Conservation (phyloP, 2,329 filamentous ascomycete species). For the Cercospora sesami region DNA sequence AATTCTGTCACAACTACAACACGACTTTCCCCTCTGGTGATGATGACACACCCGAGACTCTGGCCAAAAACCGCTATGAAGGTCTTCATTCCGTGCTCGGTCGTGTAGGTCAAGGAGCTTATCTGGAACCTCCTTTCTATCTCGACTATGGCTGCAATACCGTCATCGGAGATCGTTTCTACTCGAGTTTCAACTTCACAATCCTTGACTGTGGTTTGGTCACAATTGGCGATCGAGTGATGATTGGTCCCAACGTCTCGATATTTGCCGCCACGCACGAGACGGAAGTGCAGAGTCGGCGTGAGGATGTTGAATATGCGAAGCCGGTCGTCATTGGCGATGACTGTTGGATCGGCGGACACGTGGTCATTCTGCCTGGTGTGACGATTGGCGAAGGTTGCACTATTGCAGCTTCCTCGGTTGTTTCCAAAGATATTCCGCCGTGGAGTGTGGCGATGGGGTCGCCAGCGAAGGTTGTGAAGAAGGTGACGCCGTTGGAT, state of each 20-base stretch:
- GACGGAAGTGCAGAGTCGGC: conserved; percentile 50
- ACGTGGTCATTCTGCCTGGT: conserved; percentile 31
- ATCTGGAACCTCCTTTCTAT: conserved; percentile 62
- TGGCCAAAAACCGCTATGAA: conserved; percentile 11
- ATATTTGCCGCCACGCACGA: conserved; percentile 58
- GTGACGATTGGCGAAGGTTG: conserved; percentile 30
- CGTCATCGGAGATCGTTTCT: conserved; percentile 62
- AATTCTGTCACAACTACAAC: conserved; percentile 61
- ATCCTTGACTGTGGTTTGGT: conserved; percentile 56
- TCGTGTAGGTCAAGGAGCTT: conserved; percentile 40
- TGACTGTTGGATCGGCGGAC: conserved; percentile 28
- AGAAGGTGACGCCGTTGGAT: conserved; percentile 27
- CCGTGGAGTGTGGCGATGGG: conserved; percentile 31
- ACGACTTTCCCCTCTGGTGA: conserved; percentile 49
- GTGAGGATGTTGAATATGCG: conserved; percentile 53
- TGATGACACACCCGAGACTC: conserved; percentile 13
- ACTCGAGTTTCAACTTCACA: conserved; percentile 59
- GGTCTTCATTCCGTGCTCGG: conserved; percentile 22
- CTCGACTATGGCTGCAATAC: conserved; percentile 69
- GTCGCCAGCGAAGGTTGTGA: conserved; percentile 26
- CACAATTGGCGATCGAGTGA: conserved; percentile 53
- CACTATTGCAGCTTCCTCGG: conserved; percentile 28
- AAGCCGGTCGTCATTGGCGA: conserved; percentile 50
- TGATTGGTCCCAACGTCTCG: conserved; percentile 55
- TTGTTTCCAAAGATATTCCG: conserved; percentile 28